Percentiles rank a stretch among this genome's conserved stretches.
phyloP scores from a whole-genome alignment of 306 rosid species.

The Begonia masoniana region DNA sequence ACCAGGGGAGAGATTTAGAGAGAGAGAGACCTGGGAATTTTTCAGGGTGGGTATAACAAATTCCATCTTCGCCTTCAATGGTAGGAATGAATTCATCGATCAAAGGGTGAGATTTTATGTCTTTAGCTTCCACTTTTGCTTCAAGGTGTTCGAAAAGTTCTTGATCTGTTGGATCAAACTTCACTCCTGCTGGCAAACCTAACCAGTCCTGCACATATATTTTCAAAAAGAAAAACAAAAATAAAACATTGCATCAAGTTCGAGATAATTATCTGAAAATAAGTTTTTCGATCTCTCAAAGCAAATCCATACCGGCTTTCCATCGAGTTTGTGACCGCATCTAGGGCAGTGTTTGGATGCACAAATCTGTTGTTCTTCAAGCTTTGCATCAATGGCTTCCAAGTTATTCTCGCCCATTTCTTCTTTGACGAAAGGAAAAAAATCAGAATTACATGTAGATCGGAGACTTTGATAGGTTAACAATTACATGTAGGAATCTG shows the following conservation, averaged over 20 bases:
- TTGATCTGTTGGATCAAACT: conserved; percentile 98
- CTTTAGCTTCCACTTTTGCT: conserved; percentile 82
- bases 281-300: background rate
- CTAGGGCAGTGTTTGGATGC: conserved; percentile 99
- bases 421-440: conserved; percentile 13
- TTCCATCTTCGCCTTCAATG: conserved; percentile 96
- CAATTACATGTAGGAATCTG: background rate
- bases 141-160: conserved; percentile 94
- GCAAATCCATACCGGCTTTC: conserved; percentile 49
- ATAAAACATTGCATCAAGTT: conserved; percentile 1
- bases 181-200: conserved; percentile 99
- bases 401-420: conserved; percentile 35
- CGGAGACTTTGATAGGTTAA: no score
- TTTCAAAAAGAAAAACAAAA: no score
- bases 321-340: conserved; percentile 84
- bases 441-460: conserved; percentile 27
- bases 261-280: conserved; percentile 6
- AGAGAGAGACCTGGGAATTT: conserved; percentile 65
- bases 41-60: conserved; percentile 98
- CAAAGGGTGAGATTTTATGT: conserved; percentile 84
- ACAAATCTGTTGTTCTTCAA: conserved; percentile 85
- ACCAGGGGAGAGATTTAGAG: background rate
- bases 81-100: conserved; percentile 97
- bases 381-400: conserved; percentile 79
- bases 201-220: conserved; percentile 62